phyloP scores from a whole-genome alignment of 1,139 yeast species.

The Maudiozyma humilis region DNA sequence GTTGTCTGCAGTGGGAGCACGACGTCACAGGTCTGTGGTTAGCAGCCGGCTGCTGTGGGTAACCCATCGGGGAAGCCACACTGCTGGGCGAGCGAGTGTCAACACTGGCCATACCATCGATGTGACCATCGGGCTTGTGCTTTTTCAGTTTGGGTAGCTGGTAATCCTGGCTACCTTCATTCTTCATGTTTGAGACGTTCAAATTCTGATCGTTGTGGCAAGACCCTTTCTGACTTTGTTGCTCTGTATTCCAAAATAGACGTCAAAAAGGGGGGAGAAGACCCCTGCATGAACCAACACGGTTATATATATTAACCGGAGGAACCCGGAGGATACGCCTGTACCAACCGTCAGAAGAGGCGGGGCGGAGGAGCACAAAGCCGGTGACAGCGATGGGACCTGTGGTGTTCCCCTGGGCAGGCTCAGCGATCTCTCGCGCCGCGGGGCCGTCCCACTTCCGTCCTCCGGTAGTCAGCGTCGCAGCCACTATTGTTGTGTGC shows the following conservation, averaged over 20 bases:
- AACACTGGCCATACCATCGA: neutral
- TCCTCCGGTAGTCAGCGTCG: neutral
- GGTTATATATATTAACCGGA: neutral
- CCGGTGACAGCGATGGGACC: neutral
- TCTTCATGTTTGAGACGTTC: neutral
- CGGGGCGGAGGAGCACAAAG: too few relatives aligned
- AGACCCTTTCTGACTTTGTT: too few relatives aligned
- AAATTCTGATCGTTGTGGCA: too few relatives aligned
- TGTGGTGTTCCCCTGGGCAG: neutral
- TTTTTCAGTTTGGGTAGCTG: slow-evolving; percentile 2
- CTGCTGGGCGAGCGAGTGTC: neutral
- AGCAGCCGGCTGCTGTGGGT: neutral
- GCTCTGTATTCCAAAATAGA: too few relatives aligned
- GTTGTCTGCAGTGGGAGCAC: slow-evolving; percentile 91
- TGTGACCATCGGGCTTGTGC: neutral
- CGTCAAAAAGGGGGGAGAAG: too few relatives aligned
- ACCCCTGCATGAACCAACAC: too few relatives aligned
- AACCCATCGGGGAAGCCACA: neutral
- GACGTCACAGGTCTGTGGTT: slow-evolving; percentile 83
- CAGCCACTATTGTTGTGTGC: neutral
- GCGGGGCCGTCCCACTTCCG: too few relatives aligned
- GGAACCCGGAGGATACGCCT: neutral
- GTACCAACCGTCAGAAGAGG: neutral
- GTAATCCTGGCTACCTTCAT: neutral
- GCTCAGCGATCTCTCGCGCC: neutral